These are phyloP conservation scores for Eruca vesicaria DNA, from an alignment of 441 rosid genomes.

Conservation along the genomic window DNA sequence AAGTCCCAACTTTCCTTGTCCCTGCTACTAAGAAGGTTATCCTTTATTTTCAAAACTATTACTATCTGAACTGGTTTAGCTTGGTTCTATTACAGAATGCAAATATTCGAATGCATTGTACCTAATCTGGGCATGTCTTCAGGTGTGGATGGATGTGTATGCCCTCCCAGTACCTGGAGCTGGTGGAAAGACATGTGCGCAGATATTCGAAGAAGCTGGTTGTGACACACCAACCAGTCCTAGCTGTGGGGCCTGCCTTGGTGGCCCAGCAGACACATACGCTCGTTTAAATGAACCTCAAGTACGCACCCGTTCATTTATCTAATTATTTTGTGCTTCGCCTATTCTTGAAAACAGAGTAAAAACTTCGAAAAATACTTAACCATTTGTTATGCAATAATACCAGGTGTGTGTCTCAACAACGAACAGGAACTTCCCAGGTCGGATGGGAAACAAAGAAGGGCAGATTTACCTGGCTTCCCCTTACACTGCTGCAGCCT, in stretches of 20 bases:
- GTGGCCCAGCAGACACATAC: slow-evolving; percentile 92
- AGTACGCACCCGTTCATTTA: slow-evolving; percentile 37
- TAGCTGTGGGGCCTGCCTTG: slow-evolving; percentile 97
- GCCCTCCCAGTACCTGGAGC: slow-evolving; percentile 86
- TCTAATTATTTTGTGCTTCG: neutral
- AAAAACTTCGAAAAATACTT: too few species aligned
- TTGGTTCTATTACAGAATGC: neutral
- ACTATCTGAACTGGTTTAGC: neutral
- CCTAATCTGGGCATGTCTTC: neutral
- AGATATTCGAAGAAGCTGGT: slow-evolving; percentile 97
- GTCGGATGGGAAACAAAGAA: slow-evolving; percentile 97
- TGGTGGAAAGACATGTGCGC: slow-evolving; percentile 93
- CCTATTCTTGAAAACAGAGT: too few species aligned
- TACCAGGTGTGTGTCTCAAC: slow-evolving; percentile 89
- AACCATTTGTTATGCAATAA: too few species aligned
- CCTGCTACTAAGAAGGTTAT: neutral
- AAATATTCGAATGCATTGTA: neutral
- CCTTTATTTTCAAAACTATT: neutral
- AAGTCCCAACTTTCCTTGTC: neutral
- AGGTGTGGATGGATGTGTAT: slow-evolving; percentile 64
- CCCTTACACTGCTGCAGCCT: slow-evolving; percentile 92
- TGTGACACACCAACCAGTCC: slow-evolving; percentile 96
- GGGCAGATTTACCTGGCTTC: slow-evolving; percentile 96
- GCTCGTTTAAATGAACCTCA: slow-evolving; percentile 89
- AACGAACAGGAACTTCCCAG: slow-evolving; percentile 94